Conservation (phyloP, 768 basidiomycete genomes). For the Stropharia rugosoannulata region DNA sequence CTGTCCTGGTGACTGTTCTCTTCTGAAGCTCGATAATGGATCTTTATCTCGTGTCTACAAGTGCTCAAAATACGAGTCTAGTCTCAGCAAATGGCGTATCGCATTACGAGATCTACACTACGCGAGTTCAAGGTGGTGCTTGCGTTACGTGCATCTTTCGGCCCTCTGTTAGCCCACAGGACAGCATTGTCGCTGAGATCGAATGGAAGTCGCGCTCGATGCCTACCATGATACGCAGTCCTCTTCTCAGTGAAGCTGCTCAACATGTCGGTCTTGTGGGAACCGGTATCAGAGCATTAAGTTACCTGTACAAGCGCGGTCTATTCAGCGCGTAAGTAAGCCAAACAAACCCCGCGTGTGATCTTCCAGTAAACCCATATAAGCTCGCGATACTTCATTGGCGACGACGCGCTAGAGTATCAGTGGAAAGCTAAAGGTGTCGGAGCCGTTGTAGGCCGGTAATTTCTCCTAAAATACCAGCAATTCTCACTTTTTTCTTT, state of each 20-base stretch:
- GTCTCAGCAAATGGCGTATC: slow-evolving; percentile 50
- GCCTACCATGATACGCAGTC: slow-evolving; percentile 42
- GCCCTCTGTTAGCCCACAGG: slow-evolving; percentile 32
- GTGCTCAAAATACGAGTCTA: slow-evolving; percentile 47
- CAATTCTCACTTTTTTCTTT: background rate
- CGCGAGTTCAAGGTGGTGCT: slow-evolving; percentile 28
- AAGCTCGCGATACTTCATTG: slow-evolving; percentile 50
- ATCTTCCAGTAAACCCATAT: too few relatives aligned
- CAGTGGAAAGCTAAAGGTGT: slow-evolving; percentile 43
- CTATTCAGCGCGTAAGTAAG: slow-evolving; percentile 40
- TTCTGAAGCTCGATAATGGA: slow-evolving; percentile 34
- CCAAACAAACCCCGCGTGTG: too few relatives aligned
- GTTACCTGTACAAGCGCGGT: slow-evolving; percentile 42
- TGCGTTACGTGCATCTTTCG: slow-evolving; percentile 40
- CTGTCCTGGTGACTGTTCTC: background rate
- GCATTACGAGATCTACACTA: slow-evolving; percentile 48
- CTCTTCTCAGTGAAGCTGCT: slow-evolving; percentile 31
- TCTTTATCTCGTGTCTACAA: slow-evolving; percentile 50
- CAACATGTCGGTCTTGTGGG: slow-evolving; percentile 24
- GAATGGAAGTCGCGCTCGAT: slow-evolving; percentile 42
- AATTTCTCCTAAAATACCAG: background rate
- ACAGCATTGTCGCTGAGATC: slow-evolving; percentile 48
- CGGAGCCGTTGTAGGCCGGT: slow-evolving; percentile 39
- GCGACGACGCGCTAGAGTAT: slow-evolving; percentile 49
- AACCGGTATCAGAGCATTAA: slow-evolving; percentile 30